Base-by-base conservation (phyloP, 441 rosid genomes). In the Arabidopsis hybrid region DNA sequence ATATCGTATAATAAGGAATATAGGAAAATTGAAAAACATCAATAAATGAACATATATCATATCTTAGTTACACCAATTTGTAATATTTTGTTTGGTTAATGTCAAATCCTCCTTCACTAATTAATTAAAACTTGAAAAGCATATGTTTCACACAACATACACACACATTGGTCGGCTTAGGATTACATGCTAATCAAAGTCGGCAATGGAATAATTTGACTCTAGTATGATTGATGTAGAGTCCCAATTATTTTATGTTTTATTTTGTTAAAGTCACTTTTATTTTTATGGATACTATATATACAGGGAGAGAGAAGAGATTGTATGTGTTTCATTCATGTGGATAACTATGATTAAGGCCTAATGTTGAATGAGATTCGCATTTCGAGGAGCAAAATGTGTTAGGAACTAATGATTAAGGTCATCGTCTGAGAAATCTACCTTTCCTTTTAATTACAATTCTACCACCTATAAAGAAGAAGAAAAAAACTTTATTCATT, bases 341-440 rank as follows among this genome's bases (percentile, higher is more conserved):
- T 80, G 71, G 43, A 68, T 13, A 68, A 59, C 70, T 72, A 61
- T 76, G 67, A 67, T 72, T 65, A 57, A 67, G 71, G 66, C 62
- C 67, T 60, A 14, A 72, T 66, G 79, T 71, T 69, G 13, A 67
- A 50, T 58, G 47, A 59, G 51, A 46, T 55, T 62, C 36, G 71
- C 67, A 52, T 61, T 49, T 18, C 60, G 35, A 72, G 76, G 69
- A 65, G 51, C 52, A 78, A 39, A 61, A 76, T 76, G 81, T 81
- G 76, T 77, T 71, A 65, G 69, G 67, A 58, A 76, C 64, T 49
- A 64, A 71, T 78, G 79, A 71, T 70, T 68, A 76, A 69, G 62
- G 72, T 78, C 76, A 71, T 72, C 65, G 57, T 68, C 73, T 71
- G 40, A 67, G 72, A 72, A 73, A 35, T 51, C 34, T 62, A 45